Base-by-base conservation (phyloP, 306 rosid genomes). In the Cucurbita argyrosperma region DNA sequence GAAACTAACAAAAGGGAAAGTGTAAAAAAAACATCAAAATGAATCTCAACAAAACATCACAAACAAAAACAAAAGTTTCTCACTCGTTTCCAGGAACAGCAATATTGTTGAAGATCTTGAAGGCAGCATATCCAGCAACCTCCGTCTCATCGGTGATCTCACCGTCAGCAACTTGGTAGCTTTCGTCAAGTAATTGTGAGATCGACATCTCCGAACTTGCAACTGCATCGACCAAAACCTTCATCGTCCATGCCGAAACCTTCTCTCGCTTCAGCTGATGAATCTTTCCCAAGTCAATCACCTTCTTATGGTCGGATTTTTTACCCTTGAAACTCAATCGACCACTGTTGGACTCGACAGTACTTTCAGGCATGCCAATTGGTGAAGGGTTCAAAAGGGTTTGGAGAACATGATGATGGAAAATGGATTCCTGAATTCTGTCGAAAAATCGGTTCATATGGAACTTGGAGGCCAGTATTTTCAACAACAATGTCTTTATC, bases 241-340 rank as follows among this genome's bases (percentile, higher is more conserved):
- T 95, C 97, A 95, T 91, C 7, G 96, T 95, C 97, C 99, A 91
- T 7, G 99, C 90, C 8, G 96, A 89, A 77, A 95, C 96, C 79
- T 88, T 94, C 71, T 88, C 97, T 60, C 84, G 92, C 79, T 91
- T 95, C 87, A 95, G 87, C 82, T 74, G 70, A 50, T 89, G 95
- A 79, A 95, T 84, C 83, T 84, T 84, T 23, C 83, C 87, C 81
- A 95, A 80, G 75, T 95, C 91, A 50, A 91, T 91, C 37, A 85
- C 87, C 82, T 81, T 84, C 62, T 87, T 84, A 76, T 79, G 79
- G 56, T 72, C 77, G 79, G 85, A 47, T 80, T 82, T 15, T 81
- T 86, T 45, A 46, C 72, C 38, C 81, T 82, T 81, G 2, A 88
- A 87, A 84, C 91, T 89, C 73, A 94, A 58, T 14, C 79, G 90